Base-by-base conservation (phyloP, 257 asterid species). In the Nicotiana knightiana region DNA sequence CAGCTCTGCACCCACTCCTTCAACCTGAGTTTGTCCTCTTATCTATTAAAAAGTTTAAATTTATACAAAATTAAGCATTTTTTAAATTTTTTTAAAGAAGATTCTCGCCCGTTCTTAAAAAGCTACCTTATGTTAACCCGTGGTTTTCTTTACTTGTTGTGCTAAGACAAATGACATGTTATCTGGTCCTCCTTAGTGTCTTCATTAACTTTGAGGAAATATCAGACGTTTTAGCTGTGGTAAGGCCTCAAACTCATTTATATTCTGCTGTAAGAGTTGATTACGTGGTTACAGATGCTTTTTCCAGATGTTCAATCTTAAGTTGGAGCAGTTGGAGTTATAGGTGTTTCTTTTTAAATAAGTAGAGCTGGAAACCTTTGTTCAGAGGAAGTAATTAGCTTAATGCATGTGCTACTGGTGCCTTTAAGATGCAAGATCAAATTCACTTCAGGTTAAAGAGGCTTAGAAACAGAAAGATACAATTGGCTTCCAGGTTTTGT, bases 201-300 rank as follows among this genome's bases (percentile, higher is more conserved):
- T 75, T 51, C 80, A 73, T 73, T 51, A 15, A 51, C 80, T 51
- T 13, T 75, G 57, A 71, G 80, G 80, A 51, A 37, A 51, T 51
- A 71, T 51, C 46, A 75, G 37, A 26, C 26, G 4, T 15, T 75
- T 24, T 51, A 15, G 11, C 46, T 26, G 16, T 7, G 46, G 4
- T 39, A 26, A 75, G 4, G 79, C 62, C 30, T 73, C 39, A 46
- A 73, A 73, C 43, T 51, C 63, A 5, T 26, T 12, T 71, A 46
- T 46, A 46, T 13, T 71, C 1, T 46, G 37, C 21, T 71, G 61
- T 26, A 43, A 71, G 65, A 59, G 65, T 59, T 9, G 26, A 75
- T 75, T 51, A 26, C 63, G 16, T 75, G 43, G 43, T 75, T 75
- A 75, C 16, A 2, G 9, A 75, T 48, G 79, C 62, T 7, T 26